Conservation (phyloP, 1,284 basidiomycete genomes). For the Pseudozyma tsukubaensis region DNA sequence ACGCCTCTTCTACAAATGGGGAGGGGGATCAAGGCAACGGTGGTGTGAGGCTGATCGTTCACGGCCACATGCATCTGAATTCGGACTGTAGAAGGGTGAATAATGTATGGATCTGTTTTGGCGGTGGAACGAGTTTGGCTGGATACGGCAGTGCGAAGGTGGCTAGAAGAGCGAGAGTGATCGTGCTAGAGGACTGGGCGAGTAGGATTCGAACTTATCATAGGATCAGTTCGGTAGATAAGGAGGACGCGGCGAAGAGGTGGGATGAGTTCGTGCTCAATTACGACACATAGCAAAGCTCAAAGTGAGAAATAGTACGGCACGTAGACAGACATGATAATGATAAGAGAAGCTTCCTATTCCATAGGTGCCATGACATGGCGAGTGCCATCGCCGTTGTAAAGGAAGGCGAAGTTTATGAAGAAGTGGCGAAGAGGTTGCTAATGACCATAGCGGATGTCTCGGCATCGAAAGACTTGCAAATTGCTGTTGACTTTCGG, state of each 20-base stretch:
- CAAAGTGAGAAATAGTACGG: no score
- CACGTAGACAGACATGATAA: background rate
- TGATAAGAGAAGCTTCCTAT: background rate
- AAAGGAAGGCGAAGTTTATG: no score
- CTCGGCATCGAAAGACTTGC: constrained; percentile 21
- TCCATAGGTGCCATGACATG: background rate
- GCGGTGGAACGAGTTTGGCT: constrained; percentile 76
- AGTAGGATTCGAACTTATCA: constrained; percentile 91
- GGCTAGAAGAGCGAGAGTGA: constrained; percentile 45
- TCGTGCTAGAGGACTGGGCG: constrained; percentile 75
- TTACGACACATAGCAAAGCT: constrained; percentile 6
- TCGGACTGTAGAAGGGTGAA: constrained; percentile 86
- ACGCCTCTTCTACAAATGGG: background rate
- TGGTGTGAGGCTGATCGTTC: constrained; percentile 47
- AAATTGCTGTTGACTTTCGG: constrained; percentile 11
- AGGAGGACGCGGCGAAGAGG: constrained; percentile 1
- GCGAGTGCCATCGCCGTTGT: no score
- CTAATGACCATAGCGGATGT: constrained; percentile 11
- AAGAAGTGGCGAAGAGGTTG: constrained; percentile 17
- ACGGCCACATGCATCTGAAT: constrained; percentile 64
- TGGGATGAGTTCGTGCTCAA: constrained; percentile 34
- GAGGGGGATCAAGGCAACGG: background rate
- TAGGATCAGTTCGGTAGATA: constrained; percentile 73
- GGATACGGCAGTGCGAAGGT: constrained; percentile 48
- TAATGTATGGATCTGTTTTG: constrained; percentile 93